Evolutionary conservation across 352 stramenopile genomes (phyloP).

Genomic region (Pythium catenulatum): DNA sequence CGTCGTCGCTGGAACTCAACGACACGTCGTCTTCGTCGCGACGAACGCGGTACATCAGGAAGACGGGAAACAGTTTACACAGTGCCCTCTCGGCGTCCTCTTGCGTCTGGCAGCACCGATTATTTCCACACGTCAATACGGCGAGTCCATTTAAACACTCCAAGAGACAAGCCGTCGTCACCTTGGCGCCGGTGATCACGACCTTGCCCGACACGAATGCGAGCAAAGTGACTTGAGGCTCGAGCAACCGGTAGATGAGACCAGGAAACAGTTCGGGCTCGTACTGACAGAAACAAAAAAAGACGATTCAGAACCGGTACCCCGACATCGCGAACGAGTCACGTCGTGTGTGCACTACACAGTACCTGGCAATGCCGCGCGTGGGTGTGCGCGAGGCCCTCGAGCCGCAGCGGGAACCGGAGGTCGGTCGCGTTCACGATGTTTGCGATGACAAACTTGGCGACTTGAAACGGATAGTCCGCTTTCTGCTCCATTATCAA

Average conservation of each 20-base stretch:
- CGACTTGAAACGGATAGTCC: constrained; percentile 68
- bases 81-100: constrained; percentile 59
- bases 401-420: constrained; percentile 86
- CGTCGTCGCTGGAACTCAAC: constrained; percentile 19
- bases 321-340: too few relatives aligned
- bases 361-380: constrained; percentile 84
- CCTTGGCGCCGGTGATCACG: constrained; percentile 96
- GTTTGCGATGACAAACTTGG: constrained; percentile 85
- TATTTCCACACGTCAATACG: too few relatives aligned
- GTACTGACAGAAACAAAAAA: constrained; percentile 78
- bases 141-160: too few relatives aligned
- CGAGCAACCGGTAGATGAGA: constrained; percentile 97
- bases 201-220: constrained; percentile 99
- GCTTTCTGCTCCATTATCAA: constrained; percentile 71
- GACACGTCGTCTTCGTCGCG: constrained; percentile 26
- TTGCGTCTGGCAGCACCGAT: too few relatives aligned
- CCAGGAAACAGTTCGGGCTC: constrained; percentile 98
- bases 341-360: too few relatives aligned
- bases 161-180: constrained; percentile 46
- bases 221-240: constrained; percentile 96
- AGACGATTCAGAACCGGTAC: too few relatives aligned
- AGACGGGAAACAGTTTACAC: constrained; percentile 63
- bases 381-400: constrained; percentile 81
- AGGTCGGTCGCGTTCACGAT: constrained; percentile 96
- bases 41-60: constrained; percentile 55